Percentiles rank a stretch among this genome's conserved stretches.
phyloP scores from a whole-genome alignment of 345 rosid genomes.

The Gossypium bickii region DNA sequence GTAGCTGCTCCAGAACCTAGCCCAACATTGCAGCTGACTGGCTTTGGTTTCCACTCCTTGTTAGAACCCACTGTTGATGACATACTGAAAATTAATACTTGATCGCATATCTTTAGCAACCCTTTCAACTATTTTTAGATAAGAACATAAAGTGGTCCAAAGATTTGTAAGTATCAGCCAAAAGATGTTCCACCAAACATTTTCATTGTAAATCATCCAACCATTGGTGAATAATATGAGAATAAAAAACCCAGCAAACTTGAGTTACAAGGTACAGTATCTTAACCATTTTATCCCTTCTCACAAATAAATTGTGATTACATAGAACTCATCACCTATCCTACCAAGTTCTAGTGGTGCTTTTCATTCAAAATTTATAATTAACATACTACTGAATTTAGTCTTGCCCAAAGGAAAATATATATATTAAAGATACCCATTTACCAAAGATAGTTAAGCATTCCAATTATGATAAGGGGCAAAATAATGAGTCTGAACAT shows the following conservation, averaged over 20 bases:
- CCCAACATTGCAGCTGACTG: conserved; percentile 41
- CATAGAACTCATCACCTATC: background rate
- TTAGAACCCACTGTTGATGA: conserved; percentile 47
- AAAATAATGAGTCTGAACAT: background rate
- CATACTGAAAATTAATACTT: conserved; percentile 11
- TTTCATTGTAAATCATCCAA: background rate
- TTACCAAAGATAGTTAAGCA: background rate
- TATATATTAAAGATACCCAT: background rate
- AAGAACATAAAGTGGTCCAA: conserved; percentile 17
- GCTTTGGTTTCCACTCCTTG: conserved; percentile 94
- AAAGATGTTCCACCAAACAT: background rate
- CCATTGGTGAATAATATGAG: background rate
- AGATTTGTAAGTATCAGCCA: conserved; percentile 2
- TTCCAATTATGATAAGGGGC: conserved; percentile 2
- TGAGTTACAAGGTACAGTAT: background rate
- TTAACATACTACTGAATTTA: background rate
- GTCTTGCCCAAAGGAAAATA: background rate
- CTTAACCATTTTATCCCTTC: background rate
- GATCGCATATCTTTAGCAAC: conserved; percentile 16
- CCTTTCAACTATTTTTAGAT: conserved; percentile 6
- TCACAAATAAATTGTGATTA: background rate
- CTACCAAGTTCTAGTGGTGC: background rate
- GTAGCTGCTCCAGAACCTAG: conserved; percentile 46
- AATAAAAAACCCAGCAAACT: background rate
- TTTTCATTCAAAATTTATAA: background rate